These are phyloP conservation scores for Coemansia sp. DNA, from an alignment of 192 early-diverging fungal genomes.

Conservation along the genomic window DNA sequence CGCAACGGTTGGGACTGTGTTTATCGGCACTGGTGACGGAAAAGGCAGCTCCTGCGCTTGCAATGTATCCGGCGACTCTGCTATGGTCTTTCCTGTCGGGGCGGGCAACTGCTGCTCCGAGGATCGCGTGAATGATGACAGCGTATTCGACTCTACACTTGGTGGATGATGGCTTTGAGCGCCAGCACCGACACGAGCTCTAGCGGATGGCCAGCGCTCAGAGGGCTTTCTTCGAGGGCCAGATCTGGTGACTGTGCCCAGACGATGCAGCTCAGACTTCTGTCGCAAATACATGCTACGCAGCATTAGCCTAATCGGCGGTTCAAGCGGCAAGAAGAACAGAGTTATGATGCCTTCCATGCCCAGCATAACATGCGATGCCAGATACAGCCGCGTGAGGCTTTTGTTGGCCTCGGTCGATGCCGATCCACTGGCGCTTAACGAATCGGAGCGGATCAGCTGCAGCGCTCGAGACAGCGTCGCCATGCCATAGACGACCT, in stretches of 20 bases:
- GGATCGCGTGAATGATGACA: constrained; percentile 8
- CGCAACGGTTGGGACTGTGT: background rate
- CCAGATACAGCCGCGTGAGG: constrained; percentile 35
- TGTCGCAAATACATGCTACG: constrained; percentile 32
- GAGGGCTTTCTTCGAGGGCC: constrained; percentile 10
- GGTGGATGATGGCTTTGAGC: background rate
- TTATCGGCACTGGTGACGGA: background rate
- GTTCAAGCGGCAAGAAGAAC: constrained; percentile 44
- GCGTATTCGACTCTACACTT: constrained; percentile 9
- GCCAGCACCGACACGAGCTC: background rate
- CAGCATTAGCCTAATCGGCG: constrained; percentile 47
- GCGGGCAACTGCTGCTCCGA: background rate
- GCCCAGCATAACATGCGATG: constrained; percentile 44
- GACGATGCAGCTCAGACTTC: constrained; percentile 22
- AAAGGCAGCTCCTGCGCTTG: background rate
- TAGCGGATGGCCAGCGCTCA: constrained; percentile 18
- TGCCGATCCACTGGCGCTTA: background rate
- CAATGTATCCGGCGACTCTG: background rate
- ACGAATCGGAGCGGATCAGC: constrained; percentile 17
- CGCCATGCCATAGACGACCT: constrained; percentile 44
- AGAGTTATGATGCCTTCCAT: constrained; percentile 48
- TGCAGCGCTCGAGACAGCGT: constrained; percentile 22
- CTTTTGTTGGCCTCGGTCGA: constrained; percentile 8
- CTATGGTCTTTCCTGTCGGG: background rate
- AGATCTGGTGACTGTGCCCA: constrained; percentile 19